phyloP scores from a whole-genome alignment of 2,329 filamentous ascomycete genomes.

The Aspergillus chevalieri region DNA sequence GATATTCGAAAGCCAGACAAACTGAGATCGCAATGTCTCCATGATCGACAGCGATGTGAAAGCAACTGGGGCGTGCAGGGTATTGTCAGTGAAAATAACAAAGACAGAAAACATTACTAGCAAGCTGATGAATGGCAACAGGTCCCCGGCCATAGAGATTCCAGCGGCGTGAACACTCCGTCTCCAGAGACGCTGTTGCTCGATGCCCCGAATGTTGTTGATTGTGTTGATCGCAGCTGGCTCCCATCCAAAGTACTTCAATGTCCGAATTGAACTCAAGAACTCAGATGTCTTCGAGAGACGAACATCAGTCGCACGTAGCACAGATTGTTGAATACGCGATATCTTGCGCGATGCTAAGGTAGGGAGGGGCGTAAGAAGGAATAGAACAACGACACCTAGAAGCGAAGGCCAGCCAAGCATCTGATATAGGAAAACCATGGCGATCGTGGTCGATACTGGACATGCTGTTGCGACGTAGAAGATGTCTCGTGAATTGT shows the following conservation, averaged over 20 bases:
- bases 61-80: slow-evolving; percentile 51
- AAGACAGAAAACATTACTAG: slow-evolving; percentile 52
- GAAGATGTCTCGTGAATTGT: slow-evolving; percentile 47
- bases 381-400: slow-evolving; percentile 45
- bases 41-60: slow-evolving; percentile 54
- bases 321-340: slow-evolving; percentile 47
- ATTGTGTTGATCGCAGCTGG: slow-evolving; percentile 48
- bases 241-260: slow-evolving; percentile 60
- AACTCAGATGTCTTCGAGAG: slow-evolving; percentile 56
- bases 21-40: slow-evolving; percentile 49
- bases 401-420: slow-evolving; percentile 53
- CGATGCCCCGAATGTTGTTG: slow-evolving; percentile 43
- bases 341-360: slow-evolving; percentile 48
- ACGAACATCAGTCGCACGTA: slow-evolving; percentile 51
- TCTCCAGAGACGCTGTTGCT: slow-evolving; percentile 52
- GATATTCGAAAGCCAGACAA: slow-evolving; percentile 46
- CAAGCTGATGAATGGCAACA: slow-evolving; percentile 49
- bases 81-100: slow-evolving; percentile 43
- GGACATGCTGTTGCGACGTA: slow-evolving; percentile 44
- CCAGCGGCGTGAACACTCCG: slow-evolving; percentile 40
- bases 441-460: slow-evolving; percentile 43
- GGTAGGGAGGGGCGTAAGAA: slow-evolving; percentile 47
- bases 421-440: slow-evolving; percentile 50
- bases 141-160: slow-evolving; percentile 47
- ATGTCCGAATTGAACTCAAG: slow-evolving; percentile 51